phyloP scores from a whole-genome alignment of 2,329 filamentous ascomycete genomes.

The Microdochium trichocladiopsis region DNA sequence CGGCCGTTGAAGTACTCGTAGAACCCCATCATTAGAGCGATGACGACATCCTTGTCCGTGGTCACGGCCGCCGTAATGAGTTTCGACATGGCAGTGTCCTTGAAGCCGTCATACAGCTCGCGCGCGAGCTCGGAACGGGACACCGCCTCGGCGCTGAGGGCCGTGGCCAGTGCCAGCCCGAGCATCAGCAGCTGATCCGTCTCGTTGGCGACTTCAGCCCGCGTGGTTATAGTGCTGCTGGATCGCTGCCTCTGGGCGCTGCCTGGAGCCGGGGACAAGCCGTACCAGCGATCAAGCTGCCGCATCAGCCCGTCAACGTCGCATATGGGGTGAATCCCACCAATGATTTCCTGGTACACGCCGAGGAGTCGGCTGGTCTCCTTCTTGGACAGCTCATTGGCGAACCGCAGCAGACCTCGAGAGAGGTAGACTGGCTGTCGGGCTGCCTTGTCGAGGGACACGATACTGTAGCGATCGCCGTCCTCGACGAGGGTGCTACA shows the following conservation, averaged over 20 bases:
- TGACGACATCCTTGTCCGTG: background rate
- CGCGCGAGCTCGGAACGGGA: background rate
- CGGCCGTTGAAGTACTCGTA: conserved; percentile 17
- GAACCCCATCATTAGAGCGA: conserved; percentile 2
- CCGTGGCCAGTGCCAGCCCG: conserved; percentile 6
- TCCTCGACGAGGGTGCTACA: conserved; percentile 9
- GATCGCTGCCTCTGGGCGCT: background rate
- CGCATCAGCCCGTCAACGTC: conserved; percentile 1
- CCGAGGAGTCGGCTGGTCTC: background rate
- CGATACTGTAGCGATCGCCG: conserved; percentile 20
- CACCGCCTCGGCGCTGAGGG: conserved; percentile 4
- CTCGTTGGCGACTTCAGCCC: conserved; percentile 1
- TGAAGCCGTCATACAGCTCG: background rate
- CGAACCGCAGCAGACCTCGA: background rate
- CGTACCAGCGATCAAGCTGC: conserved; percentile 1
- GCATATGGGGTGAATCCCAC: background rate
- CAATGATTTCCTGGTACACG: background rate
- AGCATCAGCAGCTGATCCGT: conserved; percentile 5
- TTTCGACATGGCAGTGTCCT: background rate
- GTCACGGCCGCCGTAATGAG: background rate
- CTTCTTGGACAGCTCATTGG: background rate
- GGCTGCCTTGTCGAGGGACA: conserved; percentile 11
- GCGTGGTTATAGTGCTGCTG: background rate
- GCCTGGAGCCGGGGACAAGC: background rate
- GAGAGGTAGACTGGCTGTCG: background rate